Percentiles rank a stretch among this genome's conserved stretches.
Conservation (phyloP, 441 rosid genomes). For the Raphanus hybrid region DNA sequence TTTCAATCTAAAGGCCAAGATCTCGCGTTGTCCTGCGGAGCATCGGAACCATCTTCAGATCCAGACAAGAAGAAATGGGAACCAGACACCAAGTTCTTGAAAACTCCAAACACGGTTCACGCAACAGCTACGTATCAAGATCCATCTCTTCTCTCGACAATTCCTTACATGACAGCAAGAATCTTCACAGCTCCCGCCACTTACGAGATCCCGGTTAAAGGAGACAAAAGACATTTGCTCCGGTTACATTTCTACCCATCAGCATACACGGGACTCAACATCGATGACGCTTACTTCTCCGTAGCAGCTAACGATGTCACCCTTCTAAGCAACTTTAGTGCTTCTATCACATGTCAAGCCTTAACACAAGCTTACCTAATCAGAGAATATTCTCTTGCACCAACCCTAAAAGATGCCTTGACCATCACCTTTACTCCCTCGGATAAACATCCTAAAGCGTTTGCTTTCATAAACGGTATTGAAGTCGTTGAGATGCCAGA, state of each 20-base stretch:
- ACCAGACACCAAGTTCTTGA: constrained; percentile 57
- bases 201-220: constrained; percentile 54
- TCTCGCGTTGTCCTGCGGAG: constrained; percentile 52
- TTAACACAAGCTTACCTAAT: constrained; percentile 71
- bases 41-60: constrained; percentile 48
- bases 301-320: constrained; percentile 59
- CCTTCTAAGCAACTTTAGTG: constrained; percentile 79
- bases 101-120: constrained; percentile 44
- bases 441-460: constrained; percentile 46
- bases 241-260: constrained; percentile 82
- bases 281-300: constrained; percentile 52
- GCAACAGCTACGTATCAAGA: constrained; percentile 64
- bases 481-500: constrained; percentile 61
- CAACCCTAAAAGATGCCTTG: constrained; percentile 48
- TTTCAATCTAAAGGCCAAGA: constrained; percentile 36
- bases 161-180: constrained; percentile 82
- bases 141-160: constrained; percentile 69
- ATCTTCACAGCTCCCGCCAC: constrained; percentile 61
- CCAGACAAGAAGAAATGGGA: constrained; percentile 68
- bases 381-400: constrained; percentile 63
- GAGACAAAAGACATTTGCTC: constrained; percentile 55
- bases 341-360: constrained; percentile 65
- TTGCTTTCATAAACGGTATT: constrained; percentile 68
- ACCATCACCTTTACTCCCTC: constrained; percentile 60
- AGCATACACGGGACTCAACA: constrained; percentile 52